Evolutionary conservation across 2,329 filamentous ascomycete genomes (phyloP).

Genomic region (Purpureocillium takamizusanense): DNA sequence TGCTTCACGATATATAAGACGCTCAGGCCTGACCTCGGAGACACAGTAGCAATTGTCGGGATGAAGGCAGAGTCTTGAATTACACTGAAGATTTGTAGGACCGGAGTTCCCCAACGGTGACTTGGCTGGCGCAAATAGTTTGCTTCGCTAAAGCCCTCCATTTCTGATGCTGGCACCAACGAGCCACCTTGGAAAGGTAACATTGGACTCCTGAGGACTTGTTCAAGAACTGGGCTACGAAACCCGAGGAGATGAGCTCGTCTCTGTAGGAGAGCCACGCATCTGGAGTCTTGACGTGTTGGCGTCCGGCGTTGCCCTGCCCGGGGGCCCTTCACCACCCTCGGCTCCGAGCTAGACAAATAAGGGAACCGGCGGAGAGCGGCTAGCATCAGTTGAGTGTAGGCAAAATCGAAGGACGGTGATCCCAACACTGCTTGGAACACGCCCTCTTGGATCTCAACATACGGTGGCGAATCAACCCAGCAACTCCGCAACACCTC

Average conservation of each 20-base stretch:
- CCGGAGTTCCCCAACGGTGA: constrained; percentile 1
- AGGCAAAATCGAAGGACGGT: constrained; percentile 7
- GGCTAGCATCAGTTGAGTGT: constrained; percentile 6
- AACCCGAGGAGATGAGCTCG: constrained; percentile 7
- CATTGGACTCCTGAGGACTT: neutral
- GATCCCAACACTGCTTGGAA: constrained; percentile 5
- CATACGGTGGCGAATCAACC: constrained; percentile 4
- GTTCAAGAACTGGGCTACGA: constrained; percentile 1
- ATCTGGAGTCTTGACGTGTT: constrained; percentile 1
- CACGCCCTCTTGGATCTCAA: constrained; percentile 8
- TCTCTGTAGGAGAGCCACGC: constrained; percentile 3
- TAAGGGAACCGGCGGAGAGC: constrained; percentile 8
- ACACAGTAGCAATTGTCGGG: neutral
- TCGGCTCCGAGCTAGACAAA: neutral
- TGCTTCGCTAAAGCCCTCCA: neutral
- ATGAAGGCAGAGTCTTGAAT: constrained; percentile 2
- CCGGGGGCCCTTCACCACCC: constrained; percentile 1
- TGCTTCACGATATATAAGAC: too few species aligned
- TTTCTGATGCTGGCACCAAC: neutral
- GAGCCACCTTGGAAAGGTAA: neutral
- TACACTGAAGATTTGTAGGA: neutral
- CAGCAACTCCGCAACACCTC: constrained; percentile 3
- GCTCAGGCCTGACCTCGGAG: too few species aligned
- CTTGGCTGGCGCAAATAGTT: neutral
- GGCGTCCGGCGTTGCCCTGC: constrained; percentile 1